Conservation (phyloP, 1,284 basidiomycete species). For the Fistulina hepatica region DNA sequence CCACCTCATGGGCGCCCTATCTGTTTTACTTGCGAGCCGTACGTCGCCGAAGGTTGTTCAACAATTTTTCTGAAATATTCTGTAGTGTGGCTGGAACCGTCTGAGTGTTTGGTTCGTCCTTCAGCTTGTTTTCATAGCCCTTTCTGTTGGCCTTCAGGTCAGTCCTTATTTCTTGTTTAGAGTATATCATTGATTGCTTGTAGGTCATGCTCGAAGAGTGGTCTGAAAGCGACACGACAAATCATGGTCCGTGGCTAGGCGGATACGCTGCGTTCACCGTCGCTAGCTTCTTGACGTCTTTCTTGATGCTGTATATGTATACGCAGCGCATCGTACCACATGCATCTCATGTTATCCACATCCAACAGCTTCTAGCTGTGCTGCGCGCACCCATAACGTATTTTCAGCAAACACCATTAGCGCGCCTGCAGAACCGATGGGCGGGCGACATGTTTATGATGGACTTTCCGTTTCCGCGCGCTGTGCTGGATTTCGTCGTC, state of each 20-base stretch:
- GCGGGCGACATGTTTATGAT: conserved; percentile 14
- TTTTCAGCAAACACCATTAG: conserved; percentile 11
- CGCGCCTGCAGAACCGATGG: conserved; percentile 13
- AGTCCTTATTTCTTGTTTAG: background rate
- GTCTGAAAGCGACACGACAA: conserved; percentile 7
- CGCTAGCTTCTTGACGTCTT: conserved; percentile 8
- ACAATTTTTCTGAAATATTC: too few relatives aligned
- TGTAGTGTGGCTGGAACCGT: conserved; percentile 6
- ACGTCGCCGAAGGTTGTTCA: too few relatives aligned
- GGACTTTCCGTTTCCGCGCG: conserved; percentile 14
- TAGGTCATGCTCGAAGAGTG: conserved; percentile 12
- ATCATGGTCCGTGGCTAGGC: conserved; percentile 12
- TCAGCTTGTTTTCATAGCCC: conserved; percentile 3
- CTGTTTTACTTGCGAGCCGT: conserved; percentile 10
- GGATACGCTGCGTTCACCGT: conserved; percentile 18
- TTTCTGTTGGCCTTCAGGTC: conserved; percentile 10
- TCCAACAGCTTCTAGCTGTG: conserved; percentile 9
- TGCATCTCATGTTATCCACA: conserved; percentile 14
- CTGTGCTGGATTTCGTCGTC: conserved; percentile 14
- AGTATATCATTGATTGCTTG: background rate
- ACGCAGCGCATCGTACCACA: conserved; percentile 12
- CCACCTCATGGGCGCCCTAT: conserved; percentile 12
- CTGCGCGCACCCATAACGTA: conserved; percentile 12
- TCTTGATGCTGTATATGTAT: conserved; percentile 12
- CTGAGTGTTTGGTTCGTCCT: conserved; percentile 5